Percentiles rank a stretch among this genome's conserved stretches.
Conservation (phyloP, 23 red algal genomes). For the Gracilaria gracilis region DNA sequence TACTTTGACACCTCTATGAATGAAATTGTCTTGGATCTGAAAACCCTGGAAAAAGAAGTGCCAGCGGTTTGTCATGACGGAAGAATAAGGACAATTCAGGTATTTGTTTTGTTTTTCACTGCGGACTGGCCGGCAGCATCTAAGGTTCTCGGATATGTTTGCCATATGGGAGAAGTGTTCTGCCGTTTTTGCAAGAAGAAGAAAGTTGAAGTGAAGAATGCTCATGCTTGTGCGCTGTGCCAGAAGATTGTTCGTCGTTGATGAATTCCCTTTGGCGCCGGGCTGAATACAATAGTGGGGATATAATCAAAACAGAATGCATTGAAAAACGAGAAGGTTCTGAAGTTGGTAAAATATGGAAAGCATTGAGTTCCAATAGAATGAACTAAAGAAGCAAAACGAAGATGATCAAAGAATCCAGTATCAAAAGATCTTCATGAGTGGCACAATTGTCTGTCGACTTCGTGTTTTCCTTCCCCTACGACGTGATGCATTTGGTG, state of each 20-base stretch:
- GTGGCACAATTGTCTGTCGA: not conserved
- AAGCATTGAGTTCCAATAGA: not conserved
- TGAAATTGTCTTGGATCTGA: slow-evolving; percentile 1
- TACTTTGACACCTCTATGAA: slow-evolving; percentile 26
- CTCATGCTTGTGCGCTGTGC: not conserved
- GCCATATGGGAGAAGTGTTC: not conserved
- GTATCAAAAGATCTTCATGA: not conserved
- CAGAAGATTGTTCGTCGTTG: not conserved
- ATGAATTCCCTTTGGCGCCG: not conserved
- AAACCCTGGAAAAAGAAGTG: slow-evolving; percentile 5
- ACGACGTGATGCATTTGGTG: slow-evolving; percentile 19
- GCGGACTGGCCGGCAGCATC: slow-evolving; percentile 17
- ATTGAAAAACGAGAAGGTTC: not conserved
- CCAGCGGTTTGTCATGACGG: not conserved
- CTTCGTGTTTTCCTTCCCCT: not conserved
- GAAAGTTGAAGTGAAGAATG: not conserved
- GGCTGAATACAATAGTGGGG: not conserved
- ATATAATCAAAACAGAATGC: not conserved
- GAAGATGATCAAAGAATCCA: not conserved
- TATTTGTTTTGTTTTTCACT: slow-evolving; percentile 12
- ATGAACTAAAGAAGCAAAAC: not conserved
- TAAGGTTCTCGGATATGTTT: slow-evolving; percentile 7
- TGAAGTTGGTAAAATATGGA: not conserved
- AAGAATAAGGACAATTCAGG: not conserved
- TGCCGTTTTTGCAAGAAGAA: slow-evolving; percentile 10